Evolutionary conservation across 2,329 filamentous ascomycete genomes (phyloP).

Genomic region (Verticillium zaregamsianum): DNA sequence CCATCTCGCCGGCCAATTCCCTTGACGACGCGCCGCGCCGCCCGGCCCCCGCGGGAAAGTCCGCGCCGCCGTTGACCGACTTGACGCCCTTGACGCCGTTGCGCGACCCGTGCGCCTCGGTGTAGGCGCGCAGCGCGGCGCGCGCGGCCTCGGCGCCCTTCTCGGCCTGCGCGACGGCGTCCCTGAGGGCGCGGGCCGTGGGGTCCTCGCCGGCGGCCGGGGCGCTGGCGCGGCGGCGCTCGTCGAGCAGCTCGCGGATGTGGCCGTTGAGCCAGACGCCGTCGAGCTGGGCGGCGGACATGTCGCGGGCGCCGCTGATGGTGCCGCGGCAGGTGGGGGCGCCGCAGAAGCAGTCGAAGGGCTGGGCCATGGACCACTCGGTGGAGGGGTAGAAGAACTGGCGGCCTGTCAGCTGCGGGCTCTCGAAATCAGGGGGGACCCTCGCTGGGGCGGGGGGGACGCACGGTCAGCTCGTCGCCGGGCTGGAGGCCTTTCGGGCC

Average conservation of each 20-base stretch:
- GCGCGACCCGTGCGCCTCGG: background rate
- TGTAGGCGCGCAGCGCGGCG: conserved; percentile 35
- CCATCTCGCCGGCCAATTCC: conserved; percentile 58
- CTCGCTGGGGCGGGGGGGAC: conserved; percentile 10
- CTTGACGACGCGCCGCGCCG: conserved; percentile 47
- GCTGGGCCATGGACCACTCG: conserved; percentile 70
- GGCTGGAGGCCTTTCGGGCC: conserved; percentile 49
- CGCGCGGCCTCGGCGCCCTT: conserved; percentile 42
- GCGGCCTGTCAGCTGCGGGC: background rate
- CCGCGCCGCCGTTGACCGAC: conserved; percentile 7
- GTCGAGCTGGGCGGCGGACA: conserved; percentile 48
- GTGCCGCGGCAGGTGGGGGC: conserved; percentile 52
- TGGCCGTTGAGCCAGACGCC: conserved; percentile 60
- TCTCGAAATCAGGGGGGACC: background rate
- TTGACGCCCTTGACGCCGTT: conserved; percentile 9
- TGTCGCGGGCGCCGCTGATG: conserved; percentile 60
- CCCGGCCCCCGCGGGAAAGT: conserved; percentile 18
- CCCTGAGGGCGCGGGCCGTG: conserved; percentile 35
- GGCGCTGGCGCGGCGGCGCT: conserved; percentile 20
- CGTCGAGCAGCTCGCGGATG: conserved; percentile 51
- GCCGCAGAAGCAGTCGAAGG: conserved; percentile 63
- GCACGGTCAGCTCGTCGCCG: conserved; percentile 56
- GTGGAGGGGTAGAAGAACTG: conserved; percentile 73
- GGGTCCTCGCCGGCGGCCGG: conserved; percentile 25
- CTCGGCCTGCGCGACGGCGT: conserved; percentile 41